Evolutionary conservation across 768 basidiomycete species (phyloP), one percentile per base, ranked within the genome.

Genomic region (Trametes cingulata): DNA sequence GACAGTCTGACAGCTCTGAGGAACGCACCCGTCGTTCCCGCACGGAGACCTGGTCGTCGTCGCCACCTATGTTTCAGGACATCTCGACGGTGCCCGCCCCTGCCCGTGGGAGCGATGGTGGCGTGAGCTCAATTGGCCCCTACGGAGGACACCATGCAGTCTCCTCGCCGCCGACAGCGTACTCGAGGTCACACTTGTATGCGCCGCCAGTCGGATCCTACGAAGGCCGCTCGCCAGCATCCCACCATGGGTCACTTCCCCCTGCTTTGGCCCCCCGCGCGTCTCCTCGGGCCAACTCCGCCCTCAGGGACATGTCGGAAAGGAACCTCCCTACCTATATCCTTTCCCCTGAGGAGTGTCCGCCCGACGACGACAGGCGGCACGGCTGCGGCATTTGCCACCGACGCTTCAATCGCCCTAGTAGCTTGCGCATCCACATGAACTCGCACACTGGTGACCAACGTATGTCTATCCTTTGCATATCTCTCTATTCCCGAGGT

Each of bases 361-460:
- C 58, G 9, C 64, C 56, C 4, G 61, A 65, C 45, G 67, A 66
- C 46, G 70, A 67, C 46, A 58, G 67, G 40, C 46, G 70, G 25
- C 72, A 76, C 39, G 63, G 61, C 13, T 76, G 76, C 56, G 66
- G 67, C 0, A 79, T 77, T 10, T 88, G 87, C 68, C 70, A 69
- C 48, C 86, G 86, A 68, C 77, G 85, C 1, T 88, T 88, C 73
- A 86, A 85, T 68, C 77, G 86, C 5, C 86, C 87, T 0, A 85
- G 84, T 60, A 86, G 85, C 68, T 75, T 88, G 39, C 73, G 80
- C 20, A 86, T 87, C 45, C 86, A 88, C 66, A 76, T 82, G 51
- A 86, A 86, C 62, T 85, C 84, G 0, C 86, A 88, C 67, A 86
- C 85, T 8, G 86, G 86, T 14, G 84, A 78, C 15, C 86, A 82